Evolutionary conservation across 2,329 filamentous ascomycete genomes (phyloP).

Genomic region (Aspergillus flavus): DNA sequence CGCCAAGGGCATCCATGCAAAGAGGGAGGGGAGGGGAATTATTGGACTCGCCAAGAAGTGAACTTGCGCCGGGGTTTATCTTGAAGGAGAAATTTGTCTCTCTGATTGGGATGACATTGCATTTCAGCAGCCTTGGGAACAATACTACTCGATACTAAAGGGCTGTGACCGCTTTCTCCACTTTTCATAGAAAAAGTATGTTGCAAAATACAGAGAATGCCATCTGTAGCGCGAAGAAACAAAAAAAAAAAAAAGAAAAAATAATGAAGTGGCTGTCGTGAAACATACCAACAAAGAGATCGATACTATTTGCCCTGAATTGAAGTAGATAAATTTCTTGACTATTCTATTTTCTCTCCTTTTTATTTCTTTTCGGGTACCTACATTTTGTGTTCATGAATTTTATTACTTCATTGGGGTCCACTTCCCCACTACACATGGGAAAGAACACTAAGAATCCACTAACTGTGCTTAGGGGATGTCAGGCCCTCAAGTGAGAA

Average conservation of each 20-base stretch:
- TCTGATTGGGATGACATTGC: neutral
- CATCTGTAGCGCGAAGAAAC: too few species aligned
- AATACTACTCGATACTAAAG: too few species aligned
- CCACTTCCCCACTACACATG: neutral
- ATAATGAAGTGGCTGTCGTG: neutral
- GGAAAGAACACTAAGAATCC: neutral
- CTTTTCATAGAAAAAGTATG: neutral
- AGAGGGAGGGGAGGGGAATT: neutral
- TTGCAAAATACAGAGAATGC: neutral
- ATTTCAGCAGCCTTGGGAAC: neutral
- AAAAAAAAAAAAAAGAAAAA: neutral
- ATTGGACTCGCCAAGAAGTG: neutral
- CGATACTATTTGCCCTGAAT: neutral
- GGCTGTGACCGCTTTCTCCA: neutral
- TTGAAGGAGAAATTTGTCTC: neutral
- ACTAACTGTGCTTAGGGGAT: neutral
- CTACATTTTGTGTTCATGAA: neutral
- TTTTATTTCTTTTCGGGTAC: neutral
- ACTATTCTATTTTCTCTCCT: neutral
- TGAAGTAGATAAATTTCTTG: neutral
- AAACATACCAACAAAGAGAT: neutral
- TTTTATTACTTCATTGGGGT: neutral
- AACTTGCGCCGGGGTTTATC: neutral
- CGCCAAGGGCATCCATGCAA: neutral
- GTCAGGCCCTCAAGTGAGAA: neutral